phyloP scores from a whole-genome alignment of 2,329 filamentous ascomycete species.

The Teratosphaeria nubilosa region DNA sequence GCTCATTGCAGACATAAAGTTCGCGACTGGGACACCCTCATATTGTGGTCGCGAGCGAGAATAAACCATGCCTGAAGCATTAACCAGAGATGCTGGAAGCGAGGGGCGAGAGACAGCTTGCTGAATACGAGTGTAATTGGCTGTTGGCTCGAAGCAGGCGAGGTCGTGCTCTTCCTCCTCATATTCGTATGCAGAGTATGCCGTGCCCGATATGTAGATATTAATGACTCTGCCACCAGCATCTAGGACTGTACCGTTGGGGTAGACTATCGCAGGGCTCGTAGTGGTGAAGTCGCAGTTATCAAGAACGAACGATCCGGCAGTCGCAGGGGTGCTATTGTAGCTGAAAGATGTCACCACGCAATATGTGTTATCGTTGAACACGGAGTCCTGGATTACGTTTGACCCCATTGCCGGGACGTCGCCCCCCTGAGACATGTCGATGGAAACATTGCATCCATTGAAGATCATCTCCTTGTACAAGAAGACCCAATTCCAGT shows the following conservation, averaged over 20 bases:
- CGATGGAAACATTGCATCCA: constrained; percentile 53
- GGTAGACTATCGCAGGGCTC: constrained; percentile 51
- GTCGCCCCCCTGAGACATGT: constrained; percentile 51
- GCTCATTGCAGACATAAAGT: constrained; percentile 57
- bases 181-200: constrained; percentile 42
- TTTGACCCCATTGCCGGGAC: constrained; percentile 65
- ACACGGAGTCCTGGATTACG: constrained; percentile 66
- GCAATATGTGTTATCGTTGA: constrained; percentile 65
- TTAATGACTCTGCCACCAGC: constrained; percentile 54
- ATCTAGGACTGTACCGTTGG: constrained; percentile 53
- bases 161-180: constrained; percentile 22
- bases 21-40: constrained; percentile 50
- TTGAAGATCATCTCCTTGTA: constrained; percentile 63
- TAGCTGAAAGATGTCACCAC: constrained; percentile 63
- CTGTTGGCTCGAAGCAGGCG: constrained; percentile 21
- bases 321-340: constrained; percentile 52
- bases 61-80: constrained; percentile 56
- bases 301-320: constrained; percentile 73
- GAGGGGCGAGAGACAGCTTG: constrained; percentile 32
- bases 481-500: constrained; percentile 74
- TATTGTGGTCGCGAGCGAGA: constrained; percentile 86
- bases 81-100: constrained; percentile 60
- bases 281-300: constrained; percentile 68
- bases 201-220: constrained; percentile 63
- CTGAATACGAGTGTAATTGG: constrained; percentile 22